Evolutionary conservation across 495 filamentous ascomycete species (phyloP).

Genomic region (Tuber magnatum): DNA sequence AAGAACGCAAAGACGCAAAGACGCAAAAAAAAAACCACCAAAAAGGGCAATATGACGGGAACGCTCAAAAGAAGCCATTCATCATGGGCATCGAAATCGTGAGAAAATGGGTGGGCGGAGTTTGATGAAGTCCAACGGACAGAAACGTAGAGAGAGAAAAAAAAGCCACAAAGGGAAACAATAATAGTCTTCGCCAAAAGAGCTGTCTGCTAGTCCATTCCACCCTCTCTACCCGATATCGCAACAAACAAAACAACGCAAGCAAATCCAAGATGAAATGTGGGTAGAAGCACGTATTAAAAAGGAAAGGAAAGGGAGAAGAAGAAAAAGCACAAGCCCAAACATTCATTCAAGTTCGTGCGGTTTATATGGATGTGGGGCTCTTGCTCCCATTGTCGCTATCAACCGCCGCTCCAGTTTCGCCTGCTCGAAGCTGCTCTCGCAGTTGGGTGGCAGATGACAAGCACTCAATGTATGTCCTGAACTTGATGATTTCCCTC

Average conservation of each 20-base stretch:
- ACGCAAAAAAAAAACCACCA: neutral
- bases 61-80: neutral
- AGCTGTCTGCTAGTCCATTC: slow-evolving; percentile 4
- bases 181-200: neutral
- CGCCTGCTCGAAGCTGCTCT: slow-evolving; percentile 48
- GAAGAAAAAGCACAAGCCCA: slow-evolving; percentile 19
- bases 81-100: neutral
- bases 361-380: slow-evolving; percentile 21
- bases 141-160: neutral
- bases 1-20: neutral
- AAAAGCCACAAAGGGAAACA: neutral
- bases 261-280: slow-evolving; percentile 6
- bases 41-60: neutral
- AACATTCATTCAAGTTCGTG: slow-evolving; percentile 42
- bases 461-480: slow-evolving; percentile 84
- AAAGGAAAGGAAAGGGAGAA: slow-evolving; percentile 9
- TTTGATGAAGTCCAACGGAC: neutral
- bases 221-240: slow-evolving; percentile 30
- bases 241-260: slow-evolving; percentile 22
- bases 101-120: neutral
- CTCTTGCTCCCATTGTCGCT: slow-evolving; percentile 14
- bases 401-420: slow-evolving; percentile 12
- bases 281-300: slow-evolving; percentile 10
- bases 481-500: slow-evolving; percentile 92
- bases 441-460: slow-evolving; percentile 53